Evolutionary conservation across 2,329 filamentous ascomycete species (phyloP).

Genomic region (Arthrobotrys iridis): DNA sequence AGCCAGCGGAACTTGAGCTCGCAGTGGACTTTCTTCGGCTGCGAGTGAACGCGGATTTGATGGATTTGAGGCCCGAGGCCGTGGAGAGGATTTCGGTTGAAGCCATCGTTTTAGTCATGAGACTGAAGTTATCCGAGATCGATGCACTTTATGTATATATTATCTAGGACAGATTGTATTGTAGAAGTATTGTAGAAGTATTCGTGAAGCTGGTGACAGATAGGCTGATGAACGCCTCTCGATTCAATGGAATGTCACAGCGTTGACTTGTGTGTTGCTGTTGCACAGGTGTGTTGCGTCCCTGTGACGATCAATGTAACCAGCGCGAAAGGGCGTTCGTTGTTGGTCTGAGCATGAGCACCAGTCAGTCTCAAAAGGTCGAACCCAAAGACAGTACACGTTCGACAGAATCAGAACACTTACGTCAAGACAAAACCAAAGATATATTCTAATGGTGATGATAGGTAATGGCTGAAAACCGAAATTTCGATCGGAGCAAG

Average conservation of each 20-base stretch:
- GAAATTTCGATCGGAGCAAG: not conserved
- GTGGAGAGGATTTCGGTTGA: conserved; percentile 22
- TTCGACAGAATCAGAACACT: not conserved
- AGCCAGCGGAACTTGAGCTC: conserved; percentile 20
- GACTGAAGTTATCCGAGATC: too few relatives aligned
- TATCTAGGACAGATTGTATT: not conserved
- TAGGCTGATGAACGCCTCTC: too few relatives aligned
- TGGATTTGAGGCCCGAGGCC: conserved; percentile 39
- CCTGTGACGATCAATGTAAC: not conserved
- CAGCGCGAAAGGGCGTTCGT: not conserved
- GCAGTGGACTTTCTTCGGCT: conserved; percentile 31
- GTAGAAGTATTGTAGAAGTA: not conserved
- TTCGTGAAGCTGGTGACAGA: not conserved
- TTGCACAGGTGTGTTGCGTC: conserved; percentile 2
- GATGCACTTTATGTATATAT: not conserved
- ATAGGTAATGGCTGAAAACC: not conserved
- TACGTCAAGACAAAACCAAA: not conserved
- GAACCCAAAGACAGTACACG: not conserved
- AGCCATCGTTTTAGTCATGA: conserved; percentile 5
- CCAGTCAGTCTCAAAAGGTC: not conserved
- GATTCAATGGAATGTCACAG: not conserved
- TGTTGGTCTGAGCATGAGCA: too few relatives aligned
- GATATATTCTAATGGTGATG: not conserved
- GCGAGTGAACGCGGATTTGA: conserved; percentile 39
- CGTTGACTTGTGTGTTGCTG: not conserved